Percentiles rank a stretch among this genome's conserved stretches.
These are phyloP conservation scores for Hypholoma fasciculare DNA, from an alignment of 768 basidiomycete species.

Conservation along the genomic window DNA sequence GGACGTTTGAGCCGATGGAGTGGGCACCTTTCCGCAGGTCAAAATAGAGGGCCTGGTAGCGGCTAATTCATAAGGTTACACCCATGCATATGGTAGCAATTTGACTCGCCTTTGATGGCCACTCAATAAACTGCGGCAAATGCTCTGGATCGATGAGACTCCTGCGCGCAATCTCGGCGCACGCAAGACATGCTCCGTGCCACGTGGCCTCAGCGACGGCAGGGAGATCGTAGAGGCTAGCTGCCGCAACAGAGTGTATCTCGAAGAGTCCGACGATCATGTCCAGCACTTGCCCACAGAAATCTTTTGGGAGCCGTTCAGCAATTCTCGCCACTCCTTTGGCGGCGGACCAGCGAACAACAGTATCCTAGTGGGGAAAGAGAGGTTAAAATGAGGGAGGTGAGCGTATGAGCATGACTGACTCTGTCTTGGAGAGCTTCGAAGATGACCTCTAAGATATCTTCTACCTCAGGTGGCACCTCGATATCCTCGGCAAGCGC, in stretches of 20 bases:
- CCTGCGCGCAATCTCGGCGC: conserved; percentile 89
- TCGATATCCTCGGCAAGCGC: conserved; percentile 38
- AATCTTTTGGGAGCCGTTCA: conserved; percentile 74
- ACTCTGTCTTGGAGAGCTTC: conserved; percentile 81
- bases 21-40: conserved; percentile 91
- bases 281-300: conserved; percentile 79
- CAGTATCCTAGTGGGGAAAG: conserved; percentile 67
- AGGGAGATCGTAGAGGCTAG: conserved; percentile 68
- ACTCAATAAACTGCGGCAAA: conserved; percentile 66
- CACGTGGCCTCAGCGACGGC: conserved; percentile 84
- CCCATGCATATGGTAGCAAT: conserved; percentile 2
- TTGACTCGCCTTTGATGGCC: conserved; percentile 74
- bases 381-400: conserved; percentile 6
- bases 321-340: conserved; percentile 89
- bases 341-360: conserved; percentile 93
- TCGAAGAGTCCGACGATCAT: conserved; percentile 76
- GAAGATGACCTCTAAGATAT: conserved; percentile 71
- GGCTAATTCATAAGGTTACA: neutral
- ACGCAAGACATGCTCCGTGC: conserved; percentile 93
- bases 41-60: conserved; percentile 78
- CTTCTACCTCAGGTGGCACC: conserved; percentile 79
- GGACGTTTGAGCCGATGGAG: conserved; percentile 91
- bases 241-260: conserved; percentile 67
- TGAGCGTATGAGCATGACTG: conserved; percentile 11
- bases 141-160: conserved; percentile 62